phyloP scores from a whole-genome alignment of 768 basidiomycete species.

The Phylloporus sp. region DNA sequence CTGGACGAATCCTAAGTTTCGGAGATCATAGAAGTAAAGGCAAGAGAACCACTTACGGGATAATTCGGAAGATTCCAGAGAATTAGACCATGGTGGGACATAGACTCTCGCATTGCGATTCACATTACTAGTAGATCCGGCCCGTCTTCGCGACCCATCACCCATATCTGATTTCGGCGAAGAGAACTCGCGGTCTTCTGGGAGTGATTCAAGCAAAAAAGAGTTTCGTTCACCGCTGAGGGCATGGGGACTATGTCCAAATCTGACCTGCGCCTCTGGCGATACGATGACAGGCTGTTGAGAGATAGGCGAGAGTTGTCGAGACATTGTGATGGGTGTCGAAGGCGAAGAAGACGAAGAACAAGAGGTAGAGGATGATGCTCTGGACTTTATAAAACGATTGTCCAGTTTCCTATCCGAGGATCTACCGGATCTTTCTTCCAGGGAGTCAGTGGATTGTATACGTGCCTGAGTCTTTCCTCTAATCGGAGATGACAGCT shows the following conservation, averaged over 20 bases:
- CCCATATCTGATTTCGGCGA: constrained; percentile 11
- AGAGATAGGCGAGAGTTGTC: constrained; percentile 13
- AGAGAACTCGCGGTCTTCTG: constrained; percentile 46
- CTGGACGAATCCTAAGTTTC: constrained; percentile 2
- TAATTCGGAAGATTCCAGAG: constrained; percentile 6
- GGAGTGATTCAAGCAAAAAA: constrained; percentile 43
- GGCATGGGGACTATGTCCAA: constrained; percentile 28
- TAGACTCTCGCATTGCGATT: constrained; percentile 23
- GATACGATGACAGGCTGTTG: constrained; percentile 22
- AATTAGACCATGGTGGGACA: constrained; percentile 5
- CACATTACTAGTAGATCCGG: constrained; percentile 10
- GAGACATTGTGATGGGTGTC: constrained; percentile 16
- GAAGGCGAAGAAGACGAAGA: constrained; percentile 26
- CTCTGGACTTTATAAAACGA: constrained; percentile 16
- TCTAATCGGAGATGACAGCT: constrained; percentile 5
- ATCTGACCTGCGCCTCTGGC: constrained; percentile 21
- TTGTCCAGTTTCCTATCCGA: constrained; percentile 2
- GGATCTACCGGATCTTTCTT: constrained; percentile 12
- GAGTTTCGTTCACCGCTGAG: constrained; percentile 14
- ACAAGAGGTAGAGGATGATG: constrained; percentile 21
- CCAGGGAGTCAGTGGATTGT: constrained; percentile 4
- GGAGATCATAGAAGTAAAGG: too few relatives aligned
- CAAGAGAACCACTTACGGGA: constrained; percentile 11
- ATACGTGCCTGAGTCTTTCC: constrained; percentile 12
- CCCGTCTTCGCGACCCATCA: constrained; percentile 12